Conservation (phyloP, 1,284 basidiomycete species). For the Puccinia novopanici region DNA sequence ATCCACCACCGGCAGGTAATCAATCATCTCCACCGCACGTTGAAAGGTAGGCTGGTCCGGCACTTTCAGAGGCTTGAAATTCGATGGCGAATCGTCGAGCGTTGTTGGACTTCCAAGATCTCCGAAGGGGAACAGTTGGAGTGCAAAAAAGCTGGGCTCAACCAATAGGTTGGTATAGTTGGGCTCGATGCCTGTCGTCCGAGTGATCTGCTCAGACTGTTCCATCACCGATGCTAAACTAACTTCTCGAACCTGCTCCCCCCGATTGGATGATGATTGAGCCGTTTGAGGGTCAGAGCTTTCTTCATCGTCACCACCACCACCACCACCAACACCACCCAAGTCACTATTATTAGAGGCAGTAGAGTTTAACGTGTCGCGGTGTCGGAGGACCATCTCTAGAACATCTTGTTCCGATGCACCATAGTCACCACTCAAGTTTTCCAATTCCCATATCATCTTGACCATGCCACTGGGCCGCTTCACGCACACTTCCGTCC, state of each 20-base stretch:
- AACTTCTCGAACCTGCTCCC: constrained; percentile 50
- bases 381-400: constrained; percentile 55
- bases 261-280: constrained; percentile 59
- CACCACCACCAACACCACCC: not conserved
- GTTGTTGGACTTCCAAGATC: constrained; percentile 2
- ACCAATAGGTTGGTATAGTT: constrained; percentile 64
- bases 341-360: constrained; percentile 14
- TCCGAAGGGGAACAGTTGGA: constrained; percentile 64
- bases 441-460: constrained; percentile 86
- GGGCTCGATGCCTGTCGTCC: constrained; percentile 41
- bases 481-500: constrained; percentile 84
- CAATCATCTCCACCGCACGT: constrained; percentile 72
- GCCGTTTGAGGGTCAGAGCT: constrained; percentile 60
- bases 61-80: constrained; percentile 58
- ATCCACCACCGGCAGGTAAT: constrained; percentile 90
- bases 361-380: constrained; percentile 52
- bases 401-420: constrained; percentile 70
- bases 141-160: constrained; percentile 81
- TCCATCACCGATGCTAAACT: constrained; percentile 35
- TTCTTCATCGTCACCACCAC: constrained; percentile 8
- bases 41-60: constrained; percentile 64
- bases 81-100: not conserved
- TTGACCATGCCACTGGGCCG: constrained; percentile 83
- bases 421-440: constrained; percentile 71
- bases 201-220: constrained; percentile 40